These are phyloP conservation scores for Hypomontagnella monticulosa DNA, from an alignment of 495 filamentous ascomycete genomes.

Conservation along the genomic window DNA sequence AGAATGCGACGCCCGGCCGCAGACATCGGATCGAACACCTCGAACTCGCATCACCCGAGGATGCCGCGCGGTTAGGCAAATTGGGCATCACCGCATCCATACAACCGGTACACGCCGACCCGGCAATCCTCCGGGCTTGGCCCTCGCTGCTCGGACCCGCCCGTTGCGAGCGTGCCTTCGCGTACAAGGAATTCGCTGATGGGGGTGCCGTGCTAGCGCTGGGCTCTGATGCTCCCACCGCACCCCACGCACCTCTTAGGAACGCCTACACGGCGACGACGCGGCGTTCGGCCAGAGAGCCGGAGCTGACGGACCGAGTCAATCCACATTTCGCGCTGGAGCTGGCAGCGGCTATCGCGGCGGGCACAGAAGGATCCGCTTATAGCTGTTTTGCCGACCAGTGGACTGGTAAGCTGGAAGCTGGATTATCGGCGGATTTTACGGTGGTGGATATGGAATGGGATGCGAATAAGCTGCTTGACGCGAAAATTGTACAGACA, in stretches of 20 bases:
- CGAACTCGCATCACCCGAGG: slow-evolving; percentile 63
- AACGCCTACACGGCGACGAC: slow-evolving; percentile 71
- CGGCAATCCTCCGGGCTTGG: slow-evolving; percentile 69
- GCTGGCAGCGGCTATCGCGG: slow-evolving; percentile 61
- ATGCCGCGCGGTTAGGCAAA: slow-evolving; percentile 62
- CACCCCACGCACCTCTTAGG: slow-evolving; percentile 62
- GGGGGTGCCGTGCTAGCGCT: slow-evolving; percentile 63
- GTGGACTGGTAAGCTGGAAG: slow-evolving; percentile 58
- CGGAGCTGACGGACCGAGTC: slow-evolving; percentile 54
- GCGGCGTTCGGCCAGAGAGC: slow-evolving; percentile 63
- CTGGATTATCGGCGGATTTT: slow-evolving; percentile 66
- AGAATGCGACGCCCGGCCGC: slow-evolving; percentile 53
- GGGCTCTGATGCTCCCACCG: slow-evolving; percentile 70
- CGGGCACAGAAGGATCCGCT: slow-evolving; percentile 66
- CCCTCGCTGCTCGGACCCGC: slow-evolving; percentile 62
- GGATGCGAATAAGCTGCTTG: slow-evolving; percentile 59
- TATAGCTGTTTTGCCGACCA: slow-evolving; percentile 67
- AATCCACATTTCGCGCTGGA: slow-evolving; percentile 64
- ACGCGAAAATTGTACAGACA: slow-evolving; percentile 63
- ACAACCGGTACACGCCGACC: slow-evolving; percentile 72
- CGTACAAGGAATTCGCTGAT: slow-evolving; percentile 68
- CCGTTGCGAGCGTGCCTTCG: slow-evolving; percentile 65
- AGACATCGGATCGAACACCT: slow-evolving; percentile 72
- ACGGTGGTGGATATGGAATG: slow-evolving; percentile 68
- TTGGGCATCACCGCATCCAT: slow-evolving; percentile 69